These are phyloP conservation scores for Hymenoscyphus fraxineus DNA, from an alignment of 2,329 filamentous ascomycete genomes.

Conservation along the genomic window DNA sequence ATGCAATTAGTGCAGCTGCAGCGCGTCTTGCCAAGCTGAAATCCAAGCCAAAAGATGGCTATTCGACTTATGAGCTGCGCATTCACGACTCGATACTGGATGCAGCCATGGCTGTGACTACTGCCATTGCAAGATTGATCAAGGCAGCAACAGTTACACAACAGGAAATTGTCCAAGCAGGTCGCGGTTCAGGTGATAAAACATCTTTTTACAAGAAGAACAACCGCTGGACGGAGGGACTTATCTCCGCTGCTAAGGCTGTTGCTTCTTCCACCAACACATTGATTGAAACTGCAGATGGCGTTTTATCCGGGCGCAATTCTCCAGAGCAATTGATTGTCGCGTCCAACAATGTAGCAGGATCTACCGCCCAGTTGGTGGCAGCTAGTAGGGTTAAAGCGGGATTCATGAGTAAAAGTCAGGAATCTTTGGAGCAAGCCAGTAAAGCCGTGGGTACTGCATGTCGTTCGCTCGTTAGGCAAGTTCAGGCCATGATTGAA, in stretches of 20 bases:
- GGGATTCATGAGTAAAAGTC: slow-evolving; percentile 95
- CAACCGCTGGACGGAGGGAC: slow-evolving; percentile 96
- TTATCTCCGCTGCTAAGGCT: slow-evolving; percentile 95
- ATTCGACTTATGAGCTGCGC: slow-evolving; percentile 92
- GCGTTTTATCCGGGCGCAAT: slow-evolving; percentile 87
- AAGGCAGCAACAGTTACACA: slow-evolving; percentile 91
- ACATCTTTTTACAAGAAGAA: slow-evolving; percentile 99
- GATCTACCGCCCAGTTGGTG: slow-evolving; percentile 92
- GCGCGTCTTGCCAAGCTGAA: slow-evolving; percentile 85
- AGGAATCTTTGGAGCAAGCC: slow-evolving; percentile 85
- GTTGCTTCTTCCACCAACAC: slow-evolving; percentile 92
- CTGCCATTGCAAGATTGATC: slow-evolving; percentile 89
- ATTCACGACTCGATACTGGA: slow-evolving; percentile 95
- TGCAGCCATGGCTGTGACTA: slow-evolving; percentile 88
- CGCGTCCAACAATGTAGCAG: slow-evolving; percentile 93
- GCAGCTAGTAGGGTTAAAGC: slow-evolving; percentile 95
- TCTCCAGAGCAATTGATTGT: slow-evolving; percentile 96
- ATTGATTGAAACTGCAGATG: slow-evolving; percentile 95
- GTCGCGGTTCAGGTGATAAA: slow-evolving; percentile 78
- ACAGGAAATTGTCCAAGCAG: slow-evolving; percentile 93
- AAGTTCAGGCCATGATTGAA: slow-evolving; percentile 92
- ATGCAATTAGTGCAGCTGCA: slow-evolving; percentile 89
- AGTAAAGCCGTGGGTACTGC: slow-evolving; percentile 90
- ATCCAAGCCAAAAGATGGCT: slow-evolving; percentile 94
- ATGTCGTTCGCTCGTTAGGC: slow-evolving; percentile 81